Base-by-base conservation (phyloP, 768 basidiomycete genomes). In the Boletus insuetus region DNA sequence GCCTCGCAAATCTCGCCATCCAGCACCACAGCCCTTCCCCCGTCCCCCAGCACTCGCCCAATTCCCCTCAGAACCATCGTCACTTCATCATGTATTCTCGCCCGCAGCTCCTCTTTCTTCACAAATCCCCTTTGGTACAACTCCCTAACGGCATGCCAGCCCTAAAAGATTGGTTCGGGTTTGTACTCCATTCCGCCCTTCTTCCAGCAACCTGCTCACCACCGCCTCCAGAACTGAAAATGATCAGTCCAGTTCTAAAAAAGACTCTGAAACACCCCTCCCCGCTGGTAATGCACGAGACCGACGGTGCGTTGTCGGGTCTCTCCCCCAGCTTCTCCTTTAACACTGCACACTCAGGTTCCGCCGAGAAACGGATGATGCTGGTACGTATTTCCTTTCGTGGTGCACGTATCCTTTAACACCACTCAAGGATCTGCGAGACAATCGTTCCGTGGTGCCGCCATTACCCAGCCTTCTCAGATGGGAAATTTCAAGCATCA, bases 401-500 rank as follows among this genome's bases (percentile, higher is more conserved):
- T n/a, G 24, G 17, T 49, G 29, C 46, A 40, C 45, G 37, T 45
- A 31, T 34, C 46, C 46, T 39, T 51, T 57, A 31, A 66, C 38
- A 2, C 26, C 37, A 24, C 45, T 81, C 82, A 85, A 71, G 71
- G 78, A 49, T 70, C 83, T 43, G 65, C 82, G 12, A 80, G 91
- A 54, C 81, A 87, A 24, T 79, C 84, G 8, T 92, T 91, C 66
- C 83, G 89, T 31, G 80, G 89, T 13, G 77, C 71, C 14, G 59
- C 71, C 24, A 63, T 88, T 46, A 82, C 88, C 24, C 91, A 94
- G 63, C 89, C 90, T 26, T 90, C 91, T 35, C 91, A 93, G 74
- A 94, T 94, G 91, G 91, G 91, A 46, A 92, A 91, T 67, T 94
- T 94, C 71, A 89, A 91, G 67, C 91, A 93, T 64, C 91, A 94